Evolutionary conservation across 1,284 basidiomycete genomes (phyloP).

Genomic region (Thecaphora thlaspeos): DNA sequence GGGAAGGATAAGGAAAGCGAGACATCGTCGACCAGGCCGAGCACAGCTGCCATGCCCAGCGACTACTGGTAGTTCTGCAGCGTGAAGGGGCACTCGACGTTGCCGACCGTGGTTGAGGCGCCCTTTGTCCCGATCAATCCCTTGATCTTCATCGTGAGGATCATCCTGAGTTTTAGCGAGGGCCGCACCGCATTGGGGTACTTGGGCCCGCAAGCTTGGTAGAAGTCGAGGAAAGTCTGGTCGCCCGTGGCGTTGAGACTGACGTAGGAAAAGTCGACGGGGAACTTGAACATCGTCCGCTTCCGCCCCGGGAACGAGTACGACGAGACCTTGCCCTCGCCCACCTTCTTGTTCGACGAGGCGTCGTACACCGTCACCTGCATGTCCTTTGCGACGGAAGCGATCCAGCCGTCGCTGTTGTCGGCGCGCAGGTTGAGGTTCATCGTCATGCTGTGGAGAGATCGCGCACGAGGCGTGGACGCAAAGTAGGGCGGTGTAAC

Average conservation of each 20-base stretch:
- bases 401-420: constrained; percentile 35
- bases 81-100: constrained; percentile 35
- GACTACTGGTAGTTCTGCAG: constrained; percentile 22
- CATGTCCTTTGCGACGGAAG: constrained; percentile 21
- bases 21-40: too few relatives aligned
- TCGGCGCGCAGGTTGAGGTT: constrained; percentile 42
- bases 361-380: constrained; percentile 33
- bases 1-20: too few relatives aligned
- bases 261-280: constrained; percentile 38
- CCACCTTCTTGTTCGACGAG: constrained; percentile 27
- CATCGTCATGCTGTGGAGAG: constrained; percentile 42
- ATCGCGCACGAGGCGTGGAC: too few relatives aligned
- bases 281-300: constrained; percentile 34
- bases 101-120: constrained; percentile 28
- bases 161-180: constrained; percentile 33
- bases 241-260: constrained; percentile 42
- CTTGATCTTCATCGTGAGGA: constrained; percentile 30
- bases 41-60: too few relatives aligned
- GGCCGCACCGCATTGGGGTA: constrained; percentile 13
- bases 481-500: too few relatives aligned
- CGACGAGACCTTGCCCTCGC: constrained; percentile 19
- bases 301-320: constrained; percentile 17
- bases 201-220: constrained; percentile 36
- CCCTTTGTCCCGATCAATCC: constrained; percentile 39
- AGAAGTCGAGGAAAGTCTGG: constrained; percentile 35